Evolutionary conservation across 2,329 filamentous ascomycete genomes (phyloP).

Genomic region (Talaromyces sp.): DNA sequence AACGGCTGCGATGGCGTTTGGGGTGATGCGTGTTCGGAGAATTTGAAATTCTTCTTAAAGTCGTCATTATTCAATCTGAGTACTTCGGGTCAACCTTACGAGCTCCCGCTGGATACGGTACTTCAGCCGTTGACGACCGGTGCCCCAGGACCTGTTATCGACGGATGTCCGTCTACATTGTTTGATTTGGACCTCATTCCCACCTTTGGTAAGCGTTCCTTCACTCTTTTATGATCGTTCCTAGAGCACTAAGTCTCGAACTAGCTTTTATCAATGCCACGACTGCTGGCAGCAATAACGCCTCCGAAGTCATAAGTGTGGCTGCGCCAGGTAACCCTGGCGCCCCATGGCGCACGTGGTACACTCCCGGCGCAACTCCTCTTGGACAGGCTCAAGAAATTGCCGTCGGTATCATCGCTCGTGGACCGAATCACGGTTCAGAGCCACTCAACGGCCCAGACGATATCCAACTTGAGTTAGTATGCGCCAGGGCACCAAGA

Average conservation of each 20-base stretch:
- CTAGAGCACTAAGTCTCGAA: not conserved
- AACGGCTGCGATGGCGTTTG: conserved; percentile 40
- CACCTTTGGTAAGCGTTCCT: conserved; percentile 29
- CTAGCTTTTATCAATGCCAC: conserved; percentile 34
- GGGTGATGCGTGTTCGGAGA: conserved; percentile 31
- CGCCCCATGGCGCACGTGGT: conserved; percentile 37
- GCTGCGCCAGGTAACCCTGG: conserved; percentile 29
- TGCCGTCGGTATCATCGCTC: conserved; percentile 37
- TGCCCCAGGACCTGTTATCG: conserved; percentile 22
- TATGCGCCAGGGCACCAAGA: conserved; percentile 35
- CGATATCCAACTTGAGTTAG: conserved; percentile 36
- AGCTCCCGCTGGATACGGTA: conserved; percentile 29
- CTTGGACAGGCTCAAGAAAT: conserved; percentile 34
- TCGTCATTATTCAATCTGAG: conserved; percentile 28
- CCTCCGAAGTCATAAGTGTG: conserved; percentile 26
- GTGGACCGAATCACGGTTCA: conserved; percentile 30
- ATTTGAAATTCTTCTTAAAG: conserved; percentile 30
- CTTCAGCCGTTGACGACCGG: conserved; percentile 27
- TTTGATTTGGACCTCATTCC: conserved; percentile 35
- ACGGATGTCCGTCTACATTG: conserved; percentile 29
- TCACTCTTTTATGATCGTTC: not conserved
- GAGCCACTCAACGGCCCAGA: conserved; percentile 24
- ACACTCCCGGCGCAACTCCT: conserved; percentile 33
- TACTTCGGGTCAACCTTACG: conserved; percentile 27
- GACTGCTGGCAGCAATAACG: conserved; percentile 9